Conservation (phyloP, 2,329 filamentous ascomycete species). For the Dryadomyces quercivorus region DNA sequence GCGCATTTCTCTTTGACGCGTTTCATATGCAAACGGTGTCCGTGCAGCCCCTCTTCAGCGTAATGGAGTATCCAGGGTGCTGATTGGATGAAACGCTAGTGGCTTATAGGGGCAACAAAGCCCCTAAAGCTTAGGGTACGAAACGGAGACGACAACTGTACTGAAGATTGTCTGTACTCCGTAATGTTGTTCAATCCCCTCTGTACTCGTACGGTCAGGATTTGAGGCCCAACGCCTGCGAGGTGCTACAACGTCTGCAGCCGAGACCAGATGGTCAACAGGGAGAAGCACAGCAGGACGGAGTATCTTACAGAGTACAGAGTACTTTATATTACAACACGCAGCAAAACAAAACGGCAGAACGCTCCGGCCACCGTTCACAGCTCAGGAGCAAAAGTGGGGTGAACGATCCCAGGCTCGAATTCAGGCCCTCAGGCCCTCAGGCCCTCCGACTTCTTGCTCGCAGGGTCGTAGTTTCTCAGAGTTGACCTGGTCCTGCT, state of each 20-base stretch:
- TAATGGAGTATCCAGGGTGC: background rate
- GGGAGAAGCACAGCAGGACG: background rate
- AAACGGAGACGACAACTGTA: background rate
- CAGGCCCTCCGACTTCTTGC: background rate
- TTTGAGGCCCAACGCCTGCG: too few species aligned
- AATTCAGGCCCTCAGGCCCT: background rate
- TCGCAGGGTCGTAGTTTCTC: conserved; percentile 1
- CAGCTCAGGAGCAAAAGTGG: background rate
- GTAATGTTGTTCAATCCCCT: too few species aligned
- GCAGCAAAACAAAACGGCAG: background rate
- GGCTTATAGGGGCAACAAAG: background rate
- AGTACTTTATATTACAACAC: too few species aligned
- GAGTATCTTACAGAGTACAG: too few species aligned
- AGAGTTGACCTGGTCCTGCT: background rate
- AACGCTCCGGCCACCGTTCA: too few species aligned
- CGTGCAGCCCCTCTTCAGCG: background rate
- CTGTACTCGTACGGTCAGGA: too few species aligned
- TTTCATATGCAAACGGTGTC: background rate
- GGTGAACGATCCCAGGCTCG: background rate
- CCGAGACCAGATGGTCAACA: too few species aligned
- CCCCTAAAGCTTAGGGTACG: background rate
- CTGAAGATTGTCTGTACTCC: background rate
- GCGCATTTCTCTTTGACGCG: background rate
- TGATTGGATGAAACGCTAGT: background rate
- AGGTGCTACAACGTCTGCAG: too few species aligned